Evolutionary conservation across 2,329 filamentous ascomycete species (phyloP).

Genomic region (Aspergillus pseudotamarii): DNA sequence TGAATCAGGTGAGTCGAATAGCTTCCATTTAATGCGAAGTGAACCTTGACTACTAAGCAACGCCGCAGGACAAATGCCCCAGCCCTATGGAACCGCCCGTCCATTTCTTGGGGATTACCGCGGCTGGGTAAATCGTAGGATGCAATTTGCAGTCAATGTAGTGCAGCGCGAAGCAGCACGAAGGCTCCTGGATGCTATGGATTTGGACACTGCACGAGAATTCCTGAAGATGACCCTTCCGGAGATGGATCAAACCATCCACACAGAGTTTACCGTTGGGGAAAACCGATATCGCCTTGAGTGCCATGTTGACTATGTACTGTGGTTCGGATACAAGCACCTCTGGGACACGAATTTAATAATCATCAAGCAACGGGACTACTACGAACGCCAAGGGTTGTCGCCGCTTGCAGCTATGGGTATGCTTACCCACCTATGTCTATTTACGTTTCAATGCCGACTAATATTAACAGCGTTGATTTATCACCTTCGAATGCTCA

Average conservation of each 20-base stretch:
- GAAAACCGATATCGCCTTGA: background rate
- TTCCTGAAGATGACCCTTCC: background rate
- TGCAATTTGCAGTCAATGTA: background rate
- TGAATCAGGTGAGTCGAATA: too few relatives aligned
- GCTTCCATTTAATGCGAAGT: too few relatives aligned
- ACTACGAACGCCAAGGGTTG: too few relatives aligned
- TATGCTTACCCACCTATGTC: background rate
- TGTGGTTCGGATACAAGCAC: background rate
- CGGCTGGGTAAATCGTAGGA: too few relatives aligned
- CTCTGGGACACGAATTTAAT: background rate
- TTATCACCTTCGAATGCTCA: background rate
- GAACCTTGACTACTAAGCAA: too few relatives aligned
- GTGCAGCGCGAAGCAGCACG: background rate
- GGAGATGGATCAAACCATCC: background rate
- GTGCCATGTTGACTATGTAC: background rate
- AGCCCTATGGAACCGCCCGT: too few relatives aligned
- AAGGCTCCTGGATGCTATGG: rapidly evolving
- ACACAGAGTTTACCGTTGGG: background rate
- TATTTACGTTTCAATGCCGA: background rate
- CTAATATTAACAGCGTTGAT: background rate
- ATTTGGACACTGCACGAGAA: background rate
- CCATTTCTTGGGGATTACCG: too few relatives aligned
- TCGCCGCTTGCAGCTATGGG: background rate
- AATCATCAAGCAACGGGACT: background rate
- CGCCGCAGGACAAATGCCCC: too few relatives aligned